A percentile compares a stretch with the other conserved stretches of the same genome.
Evolutionary conservation across 805 yeast species (phyloP).

Genomic region (Barnettozyma populi): DNA sequence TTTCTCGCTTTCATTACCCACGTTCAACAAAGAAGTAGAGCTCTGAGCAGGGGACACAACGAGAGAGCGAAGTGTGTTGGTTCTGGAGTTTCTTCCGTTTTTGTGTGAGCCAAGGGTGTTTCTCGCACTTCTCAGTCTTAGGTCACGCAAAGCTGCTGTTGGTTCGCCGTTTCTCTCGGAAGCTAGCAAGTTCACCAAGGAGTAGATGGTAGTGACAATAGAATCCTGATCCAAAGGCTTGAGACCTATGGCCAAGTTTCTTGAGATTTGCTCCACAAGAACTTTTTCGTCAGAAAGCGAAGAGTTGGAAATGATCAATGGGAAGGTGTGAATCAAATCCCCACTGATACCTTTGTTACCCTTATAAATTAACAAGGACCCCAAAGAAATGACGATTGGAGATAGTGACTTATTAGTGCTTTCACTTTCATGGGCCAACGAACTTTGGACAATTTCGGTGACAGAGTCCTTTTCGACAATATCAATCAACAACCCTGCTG

Average conservation of each 20-base stretch:
- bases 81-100: slow-evolving; percentile 15
- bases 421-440: slow-evolving; percentile 47
- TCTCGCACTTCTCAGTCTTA: slow-evolving; percentile 29
- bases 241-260: slow-evolving; percentile 59
- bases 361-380: slow-evolving; percentile 43
- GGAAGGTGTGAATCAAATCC: slow-evolving; percentile 36
- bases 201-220: slow-evolving; percentile 77
- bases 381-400: slow-evolving; percentile 46
- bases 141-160: slow-evolving; percentile 29
- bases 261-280: slow-evolving; percentile 48
- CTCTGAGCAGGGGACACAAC: slow-evolving; percentile 3
- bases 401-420: slow-evolving; percentile 50
- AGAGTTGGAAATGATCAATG: slow-evolving; percentile 39
- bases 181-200: slow-evolving; percentile 68
- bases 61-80: slow-evolving; percentile 19
- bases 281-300: slow-evolving; percentile 46
- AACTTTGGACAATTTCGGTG: slow-evolving; percentile 40
- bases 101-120: slow-evolving; percentile 13
- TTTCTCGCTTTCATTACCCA: slow-evolving; percentile 10
- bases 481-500: slow-evolving; percentile 47
- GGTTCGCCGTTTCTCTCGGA: slow-evolving; percentile 41
- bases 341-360: slow-evolving; percentile 29
- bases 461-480: slow-evolving; percentile 40
- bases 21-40: slow-evolving; percentile 4
- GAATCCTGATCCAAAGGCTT: slow-evolving; percentile 72